phyloP scores from a whole-genome alignment of 75 land plant species.

The Picea glauca region DNA sequence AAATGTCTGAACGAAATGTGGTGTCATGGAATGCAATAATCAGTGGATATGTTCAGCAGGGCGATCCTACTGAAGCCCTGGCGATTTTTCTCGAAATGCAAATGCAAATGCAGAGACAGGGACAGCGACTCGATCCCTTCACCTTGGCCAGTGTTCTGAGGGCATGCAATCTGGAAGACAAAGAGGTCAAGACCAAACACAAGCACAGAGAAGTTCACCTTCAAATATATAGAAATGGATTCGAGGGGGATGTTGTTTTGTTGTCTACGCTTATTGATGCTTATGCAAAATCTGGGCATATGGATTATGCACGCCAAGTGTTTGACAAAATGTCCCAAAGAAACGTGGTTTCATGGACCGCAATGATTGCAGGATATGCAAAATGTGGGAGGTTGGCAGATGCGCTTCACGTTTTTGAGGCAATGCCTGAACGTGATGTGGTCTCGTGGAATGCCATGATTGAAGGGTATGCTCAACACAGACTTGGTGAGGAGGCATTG shows the following conservation, averaged over 20 bases:
- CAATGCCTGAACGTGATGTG: constrained; percentile 13
- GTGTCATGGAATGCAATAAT: constrained; percentile 22
- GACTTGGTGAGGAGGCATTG: constrained; percentile 12
- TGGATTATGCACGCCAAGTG: constrained; percentile 14
- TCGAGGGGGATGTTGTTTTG: constrained; percentile 17
- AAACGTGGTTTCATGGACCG: constrained; percentile 18
- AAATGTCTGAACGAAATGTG: constrained; percentile 16
- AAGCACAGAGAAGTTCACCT: constrained; percentile 6
- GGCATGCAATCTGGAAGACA: constrained; percentile 2
- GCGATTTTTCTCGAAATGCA: constrained; percentile 1
- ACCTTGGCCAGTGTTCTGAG: constrained; percentile 10
- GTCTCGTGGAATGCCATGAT: constrained; percentile 27
- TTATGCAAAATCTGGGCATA: constrained; percentile 10
- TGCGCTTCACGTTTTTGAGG: constrained; percentile 10
- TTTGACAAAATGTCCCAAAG: background rate
- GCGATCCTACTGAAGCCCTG: constrained; percentile 4
- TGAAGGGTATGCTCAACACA: constrained; percentile 13
- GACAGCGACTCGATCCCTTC: background rate
- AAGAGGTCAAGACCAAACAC: background rate
- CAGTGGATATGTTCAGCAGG: constrained; percentile 12
- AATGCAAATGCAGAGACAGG: background rate
- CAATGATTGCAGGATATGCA: constrained; percentile 15
- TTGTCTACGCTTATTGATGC: constrained; percentile 20
- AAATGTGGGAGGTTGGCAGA: constrained; percentile 13
- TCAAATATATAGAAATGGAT: constrained; percentile 12